Conservation (phyloP, 2,329 filamentous ascomycete genomes). For the Purpureocillium lavendulum region DNA sequence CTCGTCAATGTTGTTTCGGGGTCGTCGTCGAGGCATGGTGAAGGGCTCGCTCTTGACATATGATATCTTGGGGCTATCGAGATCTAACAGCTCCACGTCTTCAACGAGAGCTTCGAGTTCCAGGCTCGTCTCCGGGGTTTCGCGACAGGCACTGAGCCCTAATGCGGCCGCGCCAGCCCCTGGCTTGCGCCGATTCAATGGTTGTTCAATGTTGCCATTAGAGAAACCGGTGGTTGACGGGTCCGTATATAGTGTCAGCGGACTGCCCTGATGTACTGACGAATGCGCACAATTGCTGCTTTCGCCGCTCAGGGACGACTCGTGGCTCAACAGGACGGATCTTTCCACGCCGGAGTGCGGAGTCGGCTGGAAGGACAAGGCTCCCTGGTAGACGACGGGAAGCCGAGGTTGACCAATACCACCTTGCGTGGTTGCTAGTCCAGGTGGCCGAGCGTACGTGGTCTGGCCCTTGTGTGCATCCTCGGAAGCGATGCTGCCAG, state of each 20-base stretch:
- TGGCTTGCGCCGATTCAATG: conserved; percentile 5
- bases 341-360: not conserved
- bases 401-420: conserved; percentile 6
- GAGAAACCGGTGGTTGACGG: conserved; percentile 20
- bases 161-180: not conserved
- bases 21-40: conserved; percentile 42
- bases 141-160: conserved; percentile 19
- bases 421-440: conserved; percentile 1
- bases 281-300: conserved; percentile 4
- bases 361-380: not conserved
- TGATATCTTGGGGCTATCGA: conserved; percentile 32
- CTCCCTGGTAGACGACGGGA: not conserved
- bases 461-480: conserved; percentile 1
- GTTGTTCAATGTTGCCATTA: conserved; percentile 15
- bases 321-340: conserved; percentile 3
- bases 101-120: conserved; percentile 18
- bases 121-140: conserved; percentile 7
- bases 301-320: conserved; percentile 7
- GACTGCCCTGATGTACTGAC: conserved; percentile 5
- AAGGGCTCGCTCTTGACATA: conserved; percentile 41
- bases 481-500: conserved; percentile 4
- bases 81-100: conserved; percentile 27
- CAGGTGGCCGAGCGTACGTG: conserved; percentile 1
- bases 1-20: conserved; percentile 33
- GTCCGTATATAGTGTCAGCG: conserved; percentile 12